Evolutionary conservation across 2,329 filamentous ascomycete species (phyloP).

Genomic region (Furcasterigmium furcatum): DNA sequence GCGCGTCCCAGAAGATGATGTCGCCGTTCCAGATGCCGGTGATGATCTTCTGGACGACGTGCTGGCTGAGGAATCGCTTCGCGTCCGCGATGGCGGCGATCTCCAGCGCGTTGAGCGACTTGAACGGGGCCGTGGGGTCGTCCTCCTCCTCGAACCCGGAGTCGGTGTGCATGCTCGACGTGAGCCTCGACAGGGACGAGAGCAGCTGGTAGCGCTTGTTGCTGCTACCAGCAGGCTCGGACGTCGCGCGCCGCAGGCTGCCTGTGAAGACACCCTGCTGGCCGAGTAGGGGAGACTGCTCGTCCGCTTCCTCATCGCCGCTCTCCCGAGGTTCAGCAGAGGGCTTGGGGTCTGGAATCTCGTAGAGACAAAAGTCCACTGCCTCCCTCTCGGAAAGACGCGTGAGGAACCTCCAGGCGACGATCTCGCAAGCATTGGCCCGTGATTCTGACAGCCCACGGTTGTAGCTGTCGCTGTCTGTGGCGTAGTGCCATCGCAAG

Average conservation of each 20-base stretch:
- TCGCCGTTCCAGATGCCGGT: constrained; percentile 83
- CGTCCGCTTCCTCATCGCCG: constrained; percentile 41
- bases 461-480: constrained; percentile 53
- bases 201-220: constrained; percentile 45
- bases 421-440: constrained; percentile 74
- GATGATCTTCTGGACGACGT: constrained; percentile 77
- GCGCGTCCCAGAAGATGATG: constrained; percentile 80
- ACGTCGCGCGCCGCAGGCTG: constrained; percentile 11
- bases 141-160: constrained; percentile 39
- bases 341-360: constrained; percentile 53
- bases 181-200: constrained; percentile 53
- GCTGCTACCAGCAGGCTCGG: constrained; percentile 31
- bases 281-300: constrained; percentile 43
- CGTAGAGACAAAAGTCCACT: constrained; percentile 71
- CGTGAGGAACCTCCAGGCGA: constrained; percentile 74
- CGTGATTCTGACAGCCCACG: constrained; percentile 62
- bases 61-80: constrained; percentile 81
- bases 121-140: constrained; percentile 69
- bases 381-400: constrained; percentile 69
- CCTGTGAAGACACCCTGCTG: constrained; percentile 20
- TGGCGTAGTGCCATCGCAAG: constrained; percentile 71
- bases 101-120: constrained; percentile 79
- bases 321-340: constrained; percentile 7
- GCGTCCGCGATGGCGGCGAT: constrained; percentile 79
- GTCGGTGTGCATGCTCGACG: constrained; percentile 38